Evolutionary conservation across 305 asterid species (phyloP).

Genomic region (Vinca major): DNA sequence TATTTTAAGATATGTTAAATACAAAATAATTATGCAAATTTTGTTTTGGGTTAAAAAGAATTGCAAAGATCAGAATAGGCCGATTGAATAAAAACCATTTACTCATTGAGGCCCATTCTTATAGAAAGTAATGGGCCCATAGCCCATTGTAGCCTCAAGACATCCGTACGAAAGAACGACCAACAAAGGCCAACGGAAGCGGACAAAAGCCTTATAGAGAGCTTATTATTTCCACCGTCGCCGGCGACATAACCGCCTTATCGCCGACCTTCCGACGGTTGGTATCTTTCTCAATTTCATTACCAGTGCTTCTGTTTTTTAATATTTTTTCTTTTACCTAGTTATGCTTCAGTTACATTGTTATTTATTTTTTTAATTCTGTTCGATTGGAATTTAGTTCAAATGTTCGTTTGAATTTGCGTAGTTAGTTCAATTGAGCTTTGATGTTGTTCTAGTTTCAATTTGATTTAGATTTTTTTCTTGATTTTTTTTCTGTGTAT

Average conservation of each 20-base stretch:
- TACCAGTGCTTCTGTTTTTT: background rate
- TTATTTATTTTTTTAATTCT: background rate
- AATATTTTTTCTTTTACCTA: background rate
- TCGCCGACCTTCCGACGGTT: background rate
- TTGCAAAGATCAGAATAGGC: no score
- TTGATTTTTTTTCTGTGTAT: background rate
- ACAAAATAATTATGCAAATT: no score
- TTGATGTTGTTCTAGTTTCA: background rate
- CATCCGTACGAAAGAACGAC: no score
- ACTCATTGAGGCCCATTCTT: no score
- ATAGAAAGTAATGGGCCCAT: no score
- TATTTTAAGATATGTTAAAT: no score
- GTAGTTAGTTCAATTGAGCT: constrained; percentile 1
- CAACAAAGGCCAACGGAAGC: no score
- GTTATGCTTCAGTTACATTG: background rate
- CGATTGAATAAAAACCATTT: no score
- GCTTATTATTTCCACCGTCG: background rate
- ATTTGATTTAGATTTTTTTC: background rate
- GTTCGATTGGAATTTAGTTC: background rate
- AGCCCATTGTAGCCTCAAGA: no score
- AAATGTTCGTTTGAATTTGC: background rate
- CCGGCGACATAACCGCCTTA: background rate
- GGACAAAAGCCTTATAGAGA: no score
- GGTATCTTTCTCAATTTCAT: background rate
- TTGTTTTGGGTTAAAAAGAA: no score